Evolutionary conservation across 768 basidiomycete species (phyloP).

Genomic region (Termitomyces sp.): DNA sequence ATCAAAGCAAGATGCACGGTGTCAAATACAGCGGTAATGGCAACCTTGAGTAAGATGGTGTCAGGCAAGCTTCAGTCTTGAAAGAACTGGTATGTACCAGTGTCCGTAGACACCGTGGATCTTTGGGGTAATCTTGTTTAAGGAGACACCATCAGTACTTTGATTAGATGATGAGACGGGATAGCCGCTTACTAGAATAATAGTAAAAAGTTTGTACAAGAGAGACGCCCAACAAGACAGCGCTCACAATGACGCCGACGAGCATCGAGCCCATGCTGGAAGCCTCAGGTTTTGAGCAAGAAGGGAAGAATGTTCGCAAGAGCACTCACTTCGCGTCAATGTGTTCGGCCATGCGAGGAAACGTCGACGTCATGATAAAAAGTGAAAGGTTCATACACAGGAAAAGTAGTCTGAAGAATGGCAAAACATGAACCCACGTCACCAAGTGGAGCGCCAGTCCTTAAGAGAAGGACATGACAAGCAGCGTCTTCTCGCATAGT

Average conservation of each 20-base stretch:
- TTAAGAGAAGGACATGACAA: not conserved
- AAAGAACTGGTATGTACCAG: slow-evolving; percentile 2
- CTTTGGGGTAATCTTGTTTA: slow-evolving; percentile 15
- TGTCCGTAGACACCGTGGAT: slow-evolving; percentile 13
- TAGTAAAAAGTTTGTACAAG: slow-evolving; percentile 19
- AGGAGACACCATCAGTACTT: not conserved
- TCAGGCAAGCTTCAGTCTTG: not conserved
- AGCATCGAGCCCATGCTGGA: slow-evolving; percentile 18
- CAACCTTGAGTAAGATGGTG: slow-evolving; percentile 27
- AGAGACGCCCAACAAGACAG: slow-evolving; percentile 17
- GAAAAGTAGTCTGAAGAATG: not conserved
- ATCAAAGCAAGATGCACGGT: slow-evolving; percentile 45
- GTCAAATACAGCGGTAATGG: slow-evolving; percentile 37
- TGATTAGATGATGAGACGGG: not conserved
- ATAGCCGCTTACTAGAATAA: slow-evolving; percentile 11
- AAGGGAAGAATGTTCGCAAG: not conserved
- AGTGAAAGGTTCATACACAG: not conserved
- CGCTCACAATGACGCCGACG: slow-evolving; percentile 16
- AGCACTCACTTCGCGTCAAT: slow-evolving; percentile 12
- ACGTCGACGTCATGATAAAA: slow-evolving; percentile 1
- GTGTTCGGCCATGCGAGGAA: slow-evolving; percentile 5
- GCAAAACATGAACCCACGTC: not conserved
- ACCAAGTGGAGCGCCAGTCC: not conserved
- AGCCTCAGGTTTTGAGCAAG: not conserved
- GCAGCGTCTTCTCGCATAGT: not conserved